phyloP scores from a whole-genome alignment of 2,329 filamentous ascomycete species.

The Penicillium sp. region DNA sequence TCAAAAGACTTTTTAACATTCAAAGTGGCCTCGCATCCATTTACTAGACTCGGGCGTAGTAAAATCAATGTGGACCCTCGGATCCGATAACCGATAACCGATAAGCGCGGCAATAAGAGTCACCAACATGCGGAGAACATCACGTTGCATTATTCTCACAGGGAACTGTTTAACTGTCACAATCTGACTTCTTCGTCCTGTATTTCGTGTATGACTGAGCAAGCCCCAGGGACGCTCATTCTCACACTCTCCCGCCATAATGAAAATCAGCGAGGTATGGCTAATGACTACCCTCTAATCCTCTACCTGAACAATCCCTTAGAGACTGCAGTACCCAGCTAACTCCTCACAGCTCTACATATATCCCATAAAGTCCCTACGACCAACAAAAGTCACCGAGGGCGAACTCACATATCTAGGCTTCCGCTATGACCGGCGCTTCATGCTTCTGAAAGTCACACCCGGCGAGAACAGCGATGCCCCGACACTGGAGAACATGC shows the following conservation, averaged over 20 bases:
- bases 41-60: neutral
- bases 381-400: slow-evolving; percentile 57
- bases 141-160: neutral
- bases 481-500: slow-evolving; percentile 55
- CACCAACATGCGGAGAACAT: too few species aligned
- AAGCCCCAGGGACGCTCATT: neutral
- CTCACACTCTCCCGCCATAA: slow-evolving; percentile 30
- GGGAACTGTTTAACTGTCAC: neutral
- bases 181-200: neutral
- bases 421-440: slow-evolving; percentile 66
- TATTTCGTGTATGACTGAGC: neutral
- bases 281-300: neutral
- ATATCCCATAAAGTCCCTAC: slow-evolving; percentile 74
- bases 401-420: slow-evolving; percentile 63
- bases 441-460: slow-evolving; percentile 65
- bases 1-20: slow-evolving; percentile 9
- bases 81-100: slow-evolving; percentile 3
- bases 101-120: too few species aligned
- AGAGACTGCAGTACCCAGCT: neutral
- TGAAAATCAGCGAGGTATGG: slow-evolving; percentile 39
- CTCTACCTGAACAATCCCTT: neutral
- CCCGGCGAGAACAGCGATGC: slow-evolving; percentile 21
- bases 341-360: slow-evolving; percentile 59
- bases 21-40: neutral
- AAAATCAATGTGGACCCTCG: slow-evolving; percentile 2